Base-by-base conservation (phyloP, 805 yeast species). In the Candida ulmi region DNA sequence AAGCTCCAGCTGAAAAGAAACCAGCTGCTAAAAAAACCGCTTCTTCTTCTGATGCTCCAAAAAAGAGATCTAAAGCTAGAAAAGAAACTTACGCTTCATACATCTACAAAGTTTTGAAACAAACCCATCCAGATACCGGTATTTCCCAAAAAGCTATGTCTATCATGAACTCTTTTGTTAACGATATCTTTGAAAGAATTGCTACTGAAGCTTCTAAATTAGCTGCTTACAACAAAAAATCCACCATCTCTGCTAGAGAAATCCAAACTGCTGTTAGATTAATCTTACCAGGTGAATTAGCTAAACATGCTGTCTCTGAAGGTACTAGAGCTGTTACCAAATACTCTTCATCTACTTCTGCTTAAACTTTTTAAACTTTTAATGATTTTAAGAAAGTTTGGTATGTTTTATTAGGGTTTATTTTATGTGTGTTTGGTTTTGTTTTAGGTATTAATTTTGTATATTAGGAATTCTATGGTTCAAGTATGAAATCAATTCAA, bases 51-150 rank as follows among this genome's bases (percentile, higher is more conserved):
- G 76, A 80, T 45, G 91, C 80, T 62, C 71, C 82, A 67, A 90
- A 88, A 81, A 90, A 86, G 85, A 88, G 95, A 78, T 65, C 88
- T 57, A 90, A 90, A 84, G 72, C 90, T 60, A 88, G 97, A 83
- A 90, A 88, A 84, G 97, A 91, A 76, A 88, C 97, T 52, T 91
- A 88, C 78, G 88, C 96, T 52, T 88, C 97, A 49, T 91, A 91
- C 75, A 91, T 91, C 68, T 91, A 90, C 93, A 91, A 91, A 74
- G 97, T 90, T 55, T 83, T 91, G 68, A 90, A 90, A 74, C 97
- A 91, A 79, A 90, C 97, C 49, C 98, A 91, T 74, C 98, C 97
- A 70, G 97, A 91, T 70, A 91, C 98, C 50, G 98, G 97, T 87
- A 91, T 91, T 68, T 90, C 98, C 59, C 95, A 88, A 74, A 86